These are phyloP conservation scores for Paramecium caudatum DNA, from an alignment of 73 alveolate species.

Conservation along the genomic window DNA sequence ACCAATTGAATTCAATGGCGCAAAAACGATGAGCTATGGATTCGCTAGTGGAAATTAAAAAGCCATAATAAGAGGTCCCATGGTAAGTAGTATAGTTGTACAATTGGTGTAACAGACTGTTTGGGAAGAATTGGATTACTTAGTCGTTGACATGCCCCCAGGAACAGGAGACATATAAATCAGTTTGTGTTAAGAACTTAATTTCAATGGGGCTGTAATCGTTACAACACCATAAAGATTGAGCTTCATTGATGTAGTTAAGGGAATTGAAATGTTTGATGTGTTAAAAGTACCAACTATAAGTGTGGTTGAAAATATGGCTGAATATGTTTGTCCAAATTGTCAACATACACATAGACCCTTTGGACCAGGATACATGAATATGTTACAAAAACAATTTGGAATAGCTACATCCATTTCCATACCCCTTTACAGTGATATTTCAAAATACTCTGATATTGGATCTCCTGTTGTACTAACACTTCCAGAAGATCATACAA, in stretches of 20 bases:
- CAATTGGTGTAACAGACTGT: constrained; percentile 84
- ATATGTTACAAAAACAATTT: constrained; percentile 82
- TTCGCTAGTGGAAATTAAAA: constrained; percentile 83
- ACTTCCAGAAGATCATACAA: constrained; percentile 85
- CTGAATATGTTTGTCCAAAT: constrained; percentile 79
- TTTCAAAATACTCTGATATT: constrained; percentile 83
- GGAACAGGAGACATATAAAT: constrained; percentile 97
- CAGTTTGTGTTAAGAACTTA: constrained; percentile 88
- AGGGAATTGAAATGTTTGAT: constrained; percentile 94
- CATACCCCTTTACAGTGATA: constrained; percentile 83
- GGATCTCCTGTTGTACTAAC: constrained; percentile 91
- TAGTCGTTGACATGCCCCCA: constrained; percentile 96
- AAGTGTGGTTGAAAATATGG: constrained; percentile 93
- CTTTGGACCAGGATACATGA: constrained; percentile 90
- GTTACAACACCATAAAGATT: constrained; percentile 96
- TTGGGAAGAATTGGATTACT: constrained; percentile 96
- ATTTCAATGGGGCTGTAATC: constrained; percentile 91
- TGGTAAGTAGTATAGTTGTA: constrained; percentile 88
- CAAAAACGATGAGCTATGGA: constrained; percentile 94
- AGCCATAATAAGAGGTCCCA: constrained; percentile 96
- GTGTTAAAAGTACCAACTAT: constrained; percentile 91
- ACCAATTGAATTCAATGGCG: constrained; percentile 90
- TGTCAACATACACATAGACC: constrained; percentile 87
- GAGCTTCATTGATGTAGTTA: constrained; percentile 91
- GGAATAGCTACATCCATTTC: constrained; percentile 90